A percentile compares a stretch with the other conserved stretches of the same genome.
Conservation (phyloP, 352 stramenopile species). For the Pythium folliculosum region DNA sequence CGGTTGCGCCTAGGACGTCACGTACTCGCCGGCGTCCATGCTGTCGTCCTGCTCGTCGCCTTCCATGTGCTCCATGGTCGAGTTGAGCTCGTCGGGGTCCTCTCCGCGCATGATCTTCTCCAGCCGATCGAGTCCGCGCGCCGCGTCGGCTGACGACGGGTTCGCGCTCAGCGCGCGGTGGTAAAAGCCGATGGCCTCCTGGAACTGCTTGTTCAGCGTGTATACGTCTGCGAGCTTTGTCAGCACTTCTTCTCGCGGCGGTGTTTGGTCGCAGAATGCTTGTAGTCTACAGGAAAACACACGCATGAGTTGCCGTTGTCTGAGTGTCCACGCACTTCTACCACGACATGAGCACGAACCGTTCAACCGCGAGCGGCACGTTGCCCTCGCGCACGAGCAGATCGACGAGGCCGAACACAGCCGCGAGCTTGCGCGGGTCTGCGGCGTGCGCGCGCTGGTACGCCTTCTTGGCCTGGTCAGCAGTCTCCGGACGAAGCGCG, state of each 20-base stretch:
- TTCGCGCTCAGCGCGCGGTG: conserved; percentile 69
- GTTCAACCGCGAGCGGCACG: conserved; percentile 54
- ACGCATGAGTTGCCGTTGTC: neutral
- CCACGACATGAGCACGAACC: conserved; percentile 29
- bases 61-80: conserved; percentile 63
- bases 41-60: conserved; percentile 55
- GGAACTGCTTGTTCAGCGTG: conserved; percentile 67
- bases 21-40: conserved; percentile 55
- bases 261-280: conserved; percentile 43
- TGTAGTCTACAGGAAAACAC: conserved; percentile 33
- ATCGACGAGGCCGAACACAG: conserved; percentile 72
- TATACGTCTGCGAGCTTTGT: conserved; percentile 78
- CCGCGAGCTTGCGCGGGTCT: conserved; percentile 59
- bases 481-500: conserved; percentile 60
- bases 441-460: conserved; percentile 62
- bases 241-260: conserved; percentile 63
- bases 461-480: conserved; percentile 56
- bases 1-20: conserved; percentile 13
- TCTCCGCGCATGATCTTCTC: conserved; percentile 83
- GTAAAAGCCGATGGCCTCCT: conserved; percentile 68
- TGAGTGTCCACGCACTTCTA: neutral
- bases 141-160: conserved; percentile 46
- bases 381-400: conserved; percentile 63
- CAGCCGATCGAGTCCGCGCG: conserved; percentile 63
- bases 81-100: conserved; percentile 68